Evolutionary conservation across 2,329 filamentous ascomycete genomes (phyloP).

Genomic region (Fusarium heterosporum): DNA sequence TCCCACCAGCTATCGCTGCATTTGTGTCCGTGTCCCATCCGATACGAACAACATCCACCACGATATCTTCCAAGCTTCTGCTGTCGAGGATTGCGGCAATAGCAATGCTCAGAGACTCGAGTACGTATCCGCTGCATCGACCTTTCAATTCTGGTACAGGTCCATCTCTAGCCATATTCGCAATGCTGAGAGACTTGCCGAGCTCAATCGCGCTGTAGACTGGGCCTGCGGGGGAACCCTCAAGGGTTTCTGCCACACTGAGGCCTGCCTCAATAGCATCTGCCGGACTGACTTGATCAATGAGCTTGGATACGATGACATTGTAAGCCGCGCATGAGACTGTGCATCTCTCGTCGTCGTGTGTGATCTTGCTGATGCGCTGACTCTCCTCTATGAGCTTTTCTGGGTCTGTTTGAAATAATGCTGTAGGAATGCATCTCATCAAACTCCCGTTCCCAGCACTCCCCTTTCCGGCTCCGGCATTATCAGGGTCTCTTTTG

Average conservation of each 20-base stretch:
- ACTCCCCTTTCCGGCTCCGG: conserved; percentile 54
- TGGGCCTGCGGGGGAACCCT: conserved; percentile 22
- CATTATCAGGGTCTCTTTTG: conserved; percentile 31
- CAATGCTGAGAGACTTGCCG: conserved; percentile 45
- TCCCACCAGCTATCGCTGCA: conserved; percentile 58
- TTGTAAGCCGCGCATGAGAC: conserved; percentile 57
- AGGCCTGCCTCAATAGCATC: conserved; percentile 50
- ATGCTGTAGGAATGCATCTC: conserved; percentile 59
- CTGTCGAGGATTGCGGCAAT: conserved; percentile 58
- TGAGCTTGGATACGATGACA: conserved; percentile 50
- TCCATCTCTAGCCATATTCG: conserved; percentile 49
- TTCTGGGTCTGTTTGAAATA: conserved; percentile 51
- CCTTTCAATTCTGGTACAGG: conserved; percentile 47
- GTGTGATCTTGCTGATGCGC: conserved; percentile 55
- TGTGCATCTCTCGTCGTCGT: conserved; percentile 53
- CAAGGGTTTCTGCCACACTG: conserved; percentile 39
- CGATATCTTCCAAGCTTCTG: conserved; percentile 55
- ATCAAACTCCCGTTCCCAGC: conserved; percentile 62
- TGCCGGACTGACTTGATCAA: conserved; percentile 40
- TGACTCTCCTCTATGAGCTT: conserved; percentile 50
- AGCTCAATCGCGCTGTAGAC: conserved; percentile 47
- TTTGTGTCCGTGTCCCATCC: conserved; percentile 62
- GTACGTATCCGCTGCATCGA: conserved; percentile 55
- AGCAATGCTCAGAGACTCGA: conserved; percentile 56
- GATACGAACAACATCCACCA: conserved; percentile 59